Evolutionary conservation across 148 eudicot genomes (phyloP).

Genomic region (Rhododendron vialii): DNA sequence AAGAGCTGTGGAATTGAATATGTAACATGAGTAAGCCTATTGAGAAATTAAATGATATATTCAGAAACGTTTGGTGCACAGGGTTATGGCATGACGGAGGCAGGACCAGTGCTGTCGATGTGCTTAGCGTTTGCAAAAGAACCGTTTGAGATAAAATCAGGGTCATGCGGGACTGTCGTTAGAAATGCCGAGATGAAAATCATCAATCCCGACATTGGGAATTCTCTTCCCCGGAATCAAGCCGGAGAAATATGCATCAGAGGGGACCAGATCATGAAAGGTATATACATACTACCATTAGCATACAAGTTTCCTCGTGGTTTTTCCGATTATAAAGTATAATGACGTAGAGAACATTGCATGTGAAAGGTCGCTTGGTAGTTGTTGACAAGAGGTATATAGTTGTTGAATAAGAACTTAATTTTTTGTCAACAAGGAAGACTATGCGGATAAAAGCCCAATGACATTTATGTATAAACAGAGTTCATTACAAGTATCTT

Average conservation of each 20-base stretch:
- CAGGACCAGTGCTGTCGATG: slow-evolving; percentile 90
- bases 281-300: slow-evolving; percentile 16
- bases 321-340: not conserved
- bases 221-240: slow-evolving; percentile 59
- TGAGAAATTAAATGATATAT: not conserved
- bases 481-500: no score
- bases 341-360: not conserved
- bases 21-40: not conserved
- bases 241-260: slow-evolving; percentile 89
- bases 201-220: slow-evolving; percentile 56
- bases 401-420: not conserved
- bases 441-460: no score
- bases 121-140: slow-evolving; percentile 82
- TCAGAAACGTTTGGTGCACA: slow-evolving; percentile 7
- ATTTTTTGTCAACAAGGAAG: no score
- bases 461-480: no score
- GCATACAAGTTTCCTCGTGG: no score
- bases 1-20: not conserved
- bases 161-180: slow-evolving; percentile 84
- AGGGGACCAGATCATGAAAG: slow-evolving; percentile 97
- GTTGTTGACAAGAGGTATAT: not conserved
- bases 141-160: slow-evolving; percentile 71
- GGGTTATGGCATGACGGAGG: slow-evolving; percentile 99
- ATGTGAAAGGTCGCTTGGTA: not conserved
- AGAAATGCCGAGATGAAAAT: slow-evolving; percentile 93